Percentiles rank a stretch among this genome's conserved stretches.
phyloP scores from a whole-genome alignment of 805 yeast genomes.

The Sungouiozyma ichnusensis region DNA sequence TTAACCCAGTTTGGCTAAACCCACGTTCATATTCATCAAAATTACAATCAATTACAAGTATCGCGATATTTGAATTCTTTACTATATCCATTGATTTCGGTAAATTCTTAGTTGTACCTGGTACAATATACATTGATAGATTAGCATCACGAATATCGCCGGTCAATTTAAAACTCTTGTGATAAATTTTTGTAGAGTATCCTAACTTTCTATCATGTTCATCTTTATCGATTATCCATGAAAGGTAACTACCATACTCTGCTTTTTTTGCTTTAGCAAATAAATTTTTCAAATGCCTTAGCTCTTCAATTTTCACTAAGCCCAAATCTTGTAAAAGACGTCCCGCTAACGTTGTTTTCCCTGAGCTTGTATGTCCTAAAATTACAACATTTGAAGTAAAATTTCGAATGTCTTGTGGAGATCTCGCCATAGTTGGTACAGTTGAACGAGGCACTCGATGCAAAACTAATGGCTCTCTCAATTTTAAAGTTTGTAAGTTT shows the following conservation, averaged over 20 bases:
- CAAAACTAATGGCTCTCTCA: not conserved
- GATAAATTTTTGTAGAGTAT: not conserved
- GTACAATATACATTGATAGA: conserved; percentile 3
- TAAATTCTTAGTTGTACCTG: conserved; percentile 2
- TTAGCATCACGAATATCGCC: not conserved
- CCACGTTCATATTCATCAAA: conserved; percentile 9
- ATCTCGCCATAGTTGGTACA: conserved; percentile 1
- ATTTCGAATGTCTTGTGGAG: not conserved
- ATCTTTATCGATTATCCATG: conserved; percentile 6
- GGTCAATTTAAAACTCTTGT: not conserved
- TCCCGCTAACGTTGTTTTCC: conserved; percentile 12
- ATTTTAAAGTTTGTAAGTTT: conserved; percentile 3
- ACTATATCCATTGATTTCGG: conserved; percentile 1
- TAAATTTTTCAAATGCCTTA: conserved; percentile 6
- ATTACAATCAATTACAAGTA: conserved; percentile 9
- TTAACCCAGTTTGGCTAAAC: conserved; percentile 9
- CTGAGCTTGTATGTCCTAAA: conserved; percentile 8
- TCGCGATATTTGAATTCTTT: conserved; percentile 1
- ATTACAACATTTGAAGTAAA: conserved; percentile 1
- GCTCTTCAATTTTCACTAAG: conserved; percentile 3
- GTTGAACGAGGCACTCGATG: not conserved
- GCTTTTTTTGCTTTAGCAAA: conserved; percentile 2
- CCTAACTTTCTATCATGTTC: conserved; percentile 2
- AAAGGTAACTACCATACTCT: conserved; percentile 1
- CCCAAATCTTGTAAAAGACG: conserved; percentile 6